These are phyloP conservation scores for Eimeria tenella DNA, from an alignment of 169 alveolate genomes.

Conservation along the genomic window DNA sequence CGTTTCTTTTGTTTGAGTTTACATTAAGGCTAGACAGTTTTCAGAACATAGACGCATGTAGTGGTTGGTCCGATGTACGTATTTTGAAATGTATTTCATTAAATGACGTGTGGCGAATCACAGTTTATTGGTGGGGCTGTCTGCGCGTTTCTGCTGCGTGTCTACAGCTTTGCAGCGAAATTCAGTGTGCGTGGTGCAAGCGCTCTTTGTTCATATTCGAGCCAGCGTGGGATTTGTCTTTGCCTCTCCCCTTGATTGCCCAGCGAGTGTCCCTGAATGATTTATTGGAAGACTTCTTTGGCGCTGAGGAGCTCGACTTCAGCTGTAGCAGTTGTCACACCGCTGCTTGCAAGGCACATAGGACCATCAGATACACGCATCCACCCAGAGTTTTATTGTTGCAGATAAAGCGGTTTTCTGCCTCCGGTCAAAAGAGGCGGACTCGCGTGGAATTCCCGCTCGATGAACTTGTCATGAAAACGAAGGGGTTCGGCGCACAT, in stretches of 20 bases:
- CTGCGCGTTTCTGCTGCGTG: not conserved
- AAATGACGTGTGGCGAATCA: too few relatives aligned
- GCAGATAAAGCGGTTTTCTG: conserved; percentile 66
- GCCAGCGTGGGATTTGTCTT: conserved; percentile 70
- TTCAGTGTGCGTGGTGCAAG: conserved; percentile 49
- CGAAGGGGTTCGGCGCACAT: conserved; percentile 3
- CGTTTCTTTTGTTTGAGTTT: not conserved
- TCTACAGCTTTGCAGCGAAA: conserved; percentile 67
- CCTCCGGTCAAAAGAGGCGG: conserved; percentile 50
- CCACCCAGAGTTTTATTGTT: conserved; percentile 42
- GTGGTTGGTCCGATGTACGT: not conserved
- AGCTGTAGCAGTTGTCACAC: conserved; percentile 66
- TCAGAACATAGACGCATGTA: not conserved
- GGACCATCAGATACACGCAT: conserved; percentile 62
- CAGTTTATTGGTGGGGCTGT: not conserved
- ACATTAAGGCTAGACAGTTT: too few relatives aligned
- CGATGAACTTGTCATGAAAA: conserved; percentile 26
- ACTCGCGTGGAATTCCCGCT: conserved; percentile 56
- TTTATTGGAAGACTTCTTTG: conserved; percentile 34
- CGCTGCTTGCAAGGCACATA: conserved; percentile 59
- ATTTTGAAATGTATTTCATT: not conserved
- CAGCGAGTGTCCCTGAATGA: not conserved
- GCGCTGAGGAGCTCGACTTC: conserved; percentile 65
- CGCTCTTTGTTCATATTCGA: conserved; percentile 49
- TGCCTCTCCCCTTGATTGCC: conserved; percentile 44